Evolutionary conservation across 163 green algal genomes (phyloP).

Genomic region (Chlorella variabilis): DNA sequence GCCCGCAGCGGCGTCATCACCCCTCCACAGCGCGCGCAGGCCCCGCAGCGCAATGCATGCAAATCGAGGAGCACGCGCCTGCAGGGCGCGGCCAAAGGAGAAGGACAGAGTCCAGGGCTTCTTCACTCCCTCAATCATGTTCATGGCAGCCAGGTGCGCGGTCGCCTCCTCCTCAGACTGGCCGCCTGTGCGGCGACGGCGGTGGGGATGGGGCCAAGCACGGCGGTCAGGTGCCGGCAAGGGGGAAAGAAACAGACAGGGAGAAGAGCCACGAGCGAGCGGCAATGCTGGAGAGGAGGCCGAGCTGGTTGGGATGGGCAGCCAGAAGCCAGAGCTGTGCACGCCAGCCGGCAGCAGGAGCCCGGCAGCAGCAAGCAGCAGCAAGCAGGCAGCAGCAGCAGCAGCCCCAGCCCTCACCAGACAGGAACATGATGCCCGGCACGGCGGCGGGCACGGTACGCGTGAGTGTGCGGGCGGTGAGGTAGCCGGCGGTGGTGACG

Average conservation of each 20-base stretch:
- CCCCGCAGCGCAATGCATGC: too few species aligned
- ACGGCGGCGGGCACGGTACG: conserved; percentile 68
- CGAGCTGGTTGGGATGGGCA: too few species aligned
- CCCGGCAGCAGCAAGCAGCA: not conserved
- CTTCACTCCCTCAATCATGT: conserved; percentile 62
- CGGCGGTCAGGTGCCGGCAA: too few species aligned
- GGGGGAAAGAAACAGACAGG: too few species aligned
- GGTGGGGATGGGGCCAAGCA: not conserved
- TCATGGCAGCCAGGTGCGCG: conserved; percentile 98
- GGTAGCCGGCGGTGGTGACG: conserved; percentile 55
- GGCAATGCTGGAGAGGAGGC: too few species aligned
- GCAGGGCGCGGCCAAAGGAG: conserved; percentile 97
- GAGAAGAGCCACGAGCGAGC: too few species aligned
- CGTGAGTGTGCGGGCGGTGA: conserved; percentile 69
- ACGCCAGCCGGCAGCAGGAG: not conserved
- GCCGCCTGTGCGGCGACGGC: conserved; percentile 63
- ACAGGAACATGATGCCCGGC: conserved; percentile 89
- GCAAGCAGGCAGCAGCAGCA: not conserved
- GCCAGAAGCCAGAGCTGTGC: too few species aligned
- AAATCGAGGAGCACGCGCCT: too few species aligned
- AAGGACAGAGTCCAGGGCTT: conserved; percentile 99
- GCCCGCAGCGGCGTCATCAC: too few species aligned
- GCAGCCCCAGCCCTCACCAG: conserved; percentile 44
- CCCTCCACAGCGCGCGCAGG: too few species aligned
- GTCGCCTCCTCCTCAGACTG: conserved; percentile 98